Conservation (phyloP, 73 alveolate species). For the Symbiodinium natans region DNA sequence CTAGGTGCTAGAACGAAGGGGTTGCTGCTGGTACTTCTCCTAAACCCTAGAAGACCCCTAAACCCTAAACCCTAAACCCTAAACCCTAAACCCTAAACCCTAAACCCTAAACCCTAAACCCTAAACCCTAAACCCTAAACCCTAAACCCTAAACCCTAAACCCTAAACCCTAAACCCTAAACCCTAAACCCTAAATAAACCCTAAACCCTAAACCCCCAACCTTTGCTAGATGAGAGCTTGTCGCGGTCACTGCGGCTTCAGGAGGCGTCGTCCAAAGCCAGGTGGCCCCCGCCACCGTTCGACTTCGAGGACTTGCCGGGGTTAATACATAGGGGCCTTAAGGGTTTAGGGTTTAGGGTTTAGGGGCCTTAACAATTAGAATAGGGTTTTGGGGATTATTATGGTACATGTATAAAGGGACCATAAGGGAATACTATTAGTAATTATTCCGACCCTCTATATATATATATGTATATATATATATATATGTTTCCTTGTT, state of each 20-base stretch:
- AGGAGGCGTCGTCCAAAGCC: slow-evolving; percentile 2
- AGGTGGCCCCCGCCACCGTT: slow-evolving; percentile 81
- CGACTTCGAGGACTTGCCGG: slow-evolving; percentile 29
- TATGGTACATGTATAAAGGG: too few relatives aligned
- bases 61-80: not conserved
- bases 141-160: not conserved
- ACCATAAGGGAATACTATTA: too few relatives aligned
- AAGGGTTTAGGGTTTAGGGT: not conserved
- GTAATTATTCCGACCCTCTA: too few relatives aligned
- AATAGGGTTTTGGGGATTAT: too few relatives aligned
- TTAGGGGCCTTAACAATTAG: too few relatives aligned
- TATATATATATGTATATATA: too few relatives aligned
- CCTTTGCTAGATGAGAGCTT: not conserved
- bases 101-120: not conserved
- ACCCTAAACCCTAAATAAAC: not conserved
- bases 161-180: not conserved
- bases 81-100: not conserved
- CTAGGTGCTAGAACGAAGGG: too few relatives aligned
- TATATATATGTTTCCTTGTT: too few relatives aligned
- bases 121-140: not conserved
- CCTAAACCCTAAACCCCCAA: not conserved
- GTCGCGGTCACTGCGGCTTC: not conserved
- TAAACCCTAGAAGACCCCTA: not conserved
- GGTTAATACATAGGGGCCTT: not conserved
- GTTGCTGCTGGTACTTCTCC: too few relatives aligned